Conservation (phyloP, 331 rosid genomes). For the Dryas integrifolia region DNA sequence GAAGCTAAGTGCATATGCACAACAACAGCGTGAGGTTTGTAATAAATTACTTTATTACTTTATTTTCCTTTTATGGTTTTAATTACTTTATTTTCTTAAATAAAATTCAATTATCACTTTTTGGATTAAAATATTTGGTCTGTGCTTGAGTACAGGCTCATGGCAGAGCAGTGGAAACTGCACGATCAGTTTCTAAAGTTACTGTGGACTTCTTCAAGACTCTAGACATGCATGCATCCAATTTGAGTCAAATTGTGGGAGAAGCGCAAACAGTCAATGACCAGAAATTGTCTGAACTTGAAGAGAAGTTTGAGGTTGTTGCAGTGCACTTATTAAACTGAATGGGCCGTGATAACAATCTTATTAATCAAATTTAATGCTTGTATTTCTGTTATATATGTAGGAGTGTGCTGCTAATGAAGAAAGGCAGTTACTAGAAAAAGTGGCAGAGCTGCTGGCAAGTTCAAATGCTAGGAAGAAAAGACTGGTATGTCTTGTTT, state of each 20-base stretch:
- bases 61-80: not conserved
- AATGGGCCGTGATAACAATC: not conserved
- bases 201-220: slow-evolving; percentile 82
- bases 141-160: slow-evolving; percentile 61
- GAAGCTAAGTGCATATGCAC: slow-evolving; percentile 77
- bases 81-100: not conserved
- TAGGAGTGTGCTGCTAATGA: slow-evolving; percentile 95
- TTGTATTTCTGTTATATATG: slow-evolving; percentile 7
- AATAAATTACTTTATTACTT: not conserved
- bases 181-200: slow-evolving; percentile 80
- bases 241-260: slow-evolving; percentile 72
- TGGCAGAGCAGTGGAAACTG: slow-evolving; percentile 83
- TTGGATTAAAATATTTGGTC: not conserved
- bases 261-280: slow-evolving; percentile 80
- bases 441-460: slow-evolving; percentile 94
- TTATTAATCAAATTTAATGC: slow-evolving; percentile 5
- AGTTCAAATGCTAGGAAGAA: slow-evolving; percentile 92
- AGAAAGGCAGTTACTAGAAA: slow-evolving; percentile 77
- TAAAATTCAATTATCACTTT: not conserved
- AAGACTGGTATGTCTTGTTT: slow-evolving; percentile 58
- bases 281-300: slow-evolving; percentile 73
- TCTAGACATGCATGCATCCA: slow-evolving; percentile 75
- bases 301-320: slow-evolving; percentile 91
- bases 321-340: slow-evolving; percentile 11
- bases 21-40: slow-evolving; percentile 83